Evolutionary conservation across 495 filamentous ascomycete species (phyloP), one percentile per base, ranked within the genome.

Genomic region (Penicillium atrosanguineum): DNA sequence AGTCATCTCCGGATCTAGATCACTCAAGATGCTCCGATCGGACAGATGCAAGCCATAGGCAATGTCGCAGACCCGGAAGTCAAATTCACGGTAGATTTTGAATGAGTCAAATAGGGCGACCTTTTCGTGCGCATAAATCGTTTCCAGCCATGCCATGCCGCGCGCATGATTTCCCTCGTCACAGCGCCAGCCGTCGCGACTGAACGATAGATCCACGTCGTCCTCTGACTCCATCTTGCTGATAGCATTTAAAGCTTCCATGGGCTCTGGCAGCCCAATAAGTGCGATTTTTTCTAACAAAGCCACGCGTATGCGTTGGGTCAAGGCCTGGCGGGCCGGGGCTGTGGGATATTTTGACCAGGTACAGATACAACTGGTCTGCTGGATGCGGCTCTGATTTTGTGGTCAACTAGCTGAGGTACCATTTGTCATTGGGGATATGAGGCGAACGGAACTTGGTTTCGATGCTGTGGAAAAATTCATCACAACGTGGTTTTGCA

Each of bases 31-130:
- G 43, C 64, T 65, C 14, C 73, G 69, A 52, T 81, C 78, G 3
- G 75, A 73, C 14, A 82, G 67, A 46, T 73, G 78, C n/a, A 83
- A 83, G 1, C 79, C 79, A 49, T 81, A 82, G 0, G 72, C 76
- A 50, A 83, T 76, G 14, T 77, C 57, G 7, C 36, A 20, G 23
- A 60, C 18, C 42, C 47, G 48, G 23, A 49, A 50, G 16, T 20
- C 41, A 44, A 53, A 57, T 29, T 64, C 48, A 0, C 38, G 54
- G 14, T 61, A n/a, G 58, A 6, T 42, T 34, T 48, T 51, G 44
- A 80, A 71, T 6, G 70, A 20, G 8, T 56, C 62, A 23, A 70
- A 55, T 5, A 70, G 54, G 3, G 44, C 52, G 0, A 54, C 50
- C 0, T 61, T 50, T 40, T 79, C 58, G 0, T 59, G 45, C 7